Evolutionary conservation across 2,329 filamentous ascomycete genomes (phyloP).

Genomic region (Chaetomiaceae sp.): DNA sequence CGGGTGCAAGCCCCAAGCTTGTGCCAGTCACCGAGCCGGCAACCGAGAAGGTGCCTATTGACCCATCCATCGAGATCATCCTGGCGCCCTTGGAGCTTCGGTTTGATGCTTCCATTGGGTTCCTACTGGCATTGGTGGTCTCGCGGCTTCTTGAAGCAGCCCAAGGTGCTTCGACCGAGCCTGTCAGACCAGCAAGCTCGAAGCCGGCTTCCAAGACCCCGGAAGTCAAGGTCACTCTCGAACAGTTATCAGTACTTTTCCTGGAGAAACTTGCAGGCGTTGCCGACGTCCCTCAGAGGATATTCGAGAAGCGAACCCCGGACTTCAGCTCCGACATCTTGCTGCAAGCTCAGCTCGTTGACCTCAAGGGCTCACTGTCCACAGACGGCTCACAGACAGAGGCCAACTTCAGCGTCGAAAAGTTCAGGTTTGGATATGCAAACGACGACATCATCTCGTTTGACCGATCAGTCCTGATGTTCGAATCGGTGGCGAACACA

Average conservation of each 20-base stretch:
- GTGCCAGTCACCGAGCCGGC: slow-evolving; percentile 12
- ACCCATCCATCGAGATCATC: slow-evolving; percentile 42
- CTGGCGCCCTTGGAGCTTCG: slow-evolving; percentile 49
- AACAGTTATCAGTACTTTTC: slow-evolving; percentile 52
- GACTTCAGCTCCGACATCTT: slow-evolving; percentile 48
- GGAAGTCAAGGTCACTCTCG: slow-evolving; percentile 42
- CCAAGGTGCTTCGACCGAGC: slow-evolving; percentile 28
- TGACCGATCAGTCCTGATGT: slow-evolving; percentile 53
- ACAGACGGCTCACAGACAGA: slow-evolving; percentile 29
- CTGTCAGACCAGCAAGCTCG: slow-evolving; percentile 9
- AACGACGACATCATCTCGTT: slow-evolving; percentile 62
- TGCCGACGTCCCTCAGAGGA: slow-evolving; percentile 45
- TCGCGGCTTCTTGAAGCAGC: slow-evolving; percentile 46
- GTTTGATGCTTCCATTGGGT: slow-evolving; percentile 55
- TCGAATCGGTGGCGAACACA: slow-evolving; percentile 54
- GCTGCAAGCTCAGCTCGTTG: slow-evolving; percentile 46
- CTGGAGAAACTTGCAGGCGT: slow-evolving; percentile 51
- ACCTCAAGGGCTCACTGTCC: slow-evolving; percentile 36
- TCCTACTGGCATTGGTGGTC: slow-evolving; percentile 49
- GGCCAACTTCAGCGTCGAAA: slow-evolving; percentile 46
- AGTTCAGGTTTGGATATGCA: slow-evolving; percentile 59
- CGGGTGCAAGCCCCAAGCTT: slow-evolving; percentile 30
- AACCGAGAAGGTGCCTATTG: slow-evolving; percentile 27
- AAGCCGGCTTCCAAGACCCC: slow-evolving; percentile 28
- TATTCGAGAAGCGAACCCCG: slow-evolving; percentile 38